phyloP scores from a whole-genome alignment of 768 basidiomycete species.

The Panus rudis region DNA sequence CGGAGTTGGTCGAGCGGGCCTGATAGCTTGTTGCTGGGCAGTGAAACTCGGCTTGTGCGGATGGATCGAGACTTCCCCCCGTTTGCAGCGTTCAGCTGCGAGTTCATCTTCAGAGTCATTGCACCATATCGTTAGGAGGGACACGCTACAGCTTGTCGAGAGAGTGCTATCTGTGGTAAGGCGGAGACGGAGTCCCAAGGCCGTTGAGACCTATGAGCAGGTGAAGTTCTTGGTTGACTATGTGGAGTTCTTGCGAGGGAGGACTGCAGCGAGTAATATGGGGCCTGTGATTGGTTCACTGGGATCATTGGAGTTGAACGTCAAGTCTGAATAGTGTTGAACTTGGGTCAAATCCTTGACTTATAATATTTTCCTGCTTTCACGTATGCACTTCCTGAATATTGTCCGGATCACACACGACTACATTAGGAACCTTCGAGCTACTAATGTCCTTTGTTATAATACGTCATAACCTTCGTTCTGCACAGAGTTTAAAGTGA shows the following conservation, averaged over 20 bases:
- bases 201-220: conserved; percentile 92
- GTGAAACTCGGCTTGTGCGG: conserved; percentile 87
- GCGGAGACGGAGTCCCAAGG: conserved; percentile 75
- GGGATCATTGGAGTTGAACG: no score
- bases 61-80: conserved; percentile 36
- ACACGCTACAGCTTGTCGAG: conserved; percentile 63
- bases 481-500: no score
- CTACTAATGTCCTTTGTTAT: no score
- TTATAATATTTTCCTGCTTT: no score
- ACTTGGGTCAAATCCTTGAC: no score
- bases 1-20: conserved; percentile 88
- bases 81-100: neutral
- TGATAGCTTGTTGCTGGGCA: conserved; percentile 90
- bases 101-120: neutral
- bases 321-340: no score
- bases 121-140: conserved; percentile 24
- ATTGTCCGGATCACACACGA: no score
- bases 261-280: no score
- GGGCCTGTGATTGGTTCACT: neutral
- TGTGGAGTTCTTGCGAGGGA: conserved; percentile 46
- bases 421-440: no score
- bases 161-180: conserved; percentile 68
- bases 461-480: no score
- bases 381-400: no score
- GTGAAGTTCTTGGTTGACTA: conserved; percentile 78